Base-by-base conservation (phyloP, 306 rosid genomes). In the Sicyos edulis region DNA sequence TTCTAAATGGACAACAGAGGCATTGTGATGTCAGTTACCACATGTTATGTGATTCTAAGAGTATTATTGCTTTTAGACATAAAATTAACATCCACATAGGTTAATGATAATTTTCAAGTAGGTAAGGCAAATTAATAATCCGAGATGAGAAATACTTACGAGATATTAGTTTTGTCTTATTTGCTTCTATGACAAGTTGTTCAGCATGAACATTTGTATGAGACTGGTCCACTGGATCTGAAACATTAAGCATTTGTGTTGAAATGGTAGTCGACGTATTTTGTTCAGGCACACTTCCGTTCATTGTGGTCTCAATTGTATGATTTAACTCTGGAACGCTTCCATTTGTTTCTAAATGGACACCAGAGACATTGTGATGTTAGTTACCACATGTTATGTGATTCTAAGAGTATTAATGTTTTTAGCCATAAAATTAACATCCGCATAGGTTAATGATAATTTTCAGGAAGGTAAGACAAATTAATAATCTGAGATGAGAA, bases 191-290 rank as follows among this genome's bases (percentile, higher is more conserved):
- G 72, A 86, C 78, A 79, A 95, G 81, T 72, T 75, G 88, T 8
- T 89, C 91, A 77, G 91, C 99, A 3, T 79, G 76, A 76, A 95
- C 96, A 85, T 95, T 95, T 21, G 99, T 95, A 81, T 87, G 96
- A 49, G 91, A 83, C 50, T 95, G 96, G 71, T 95, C 99, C 80
- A 86, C 91, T 2, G 91, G 92, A 77, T 56, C 73, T 15, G 86
- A 71, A 29, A 42, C 62, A 19, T 80, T 80, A 19, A 16, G 50
- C 44, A 37, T 19, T 50, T 60, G 70, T 0, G 70, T 45, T 74
- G 75, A 71, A 34, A 20, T 70, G 68, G 81, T 59, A 63, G 61
- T 69, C 3, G 84, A 77, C 66, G 7, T 75, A 68, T 72, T 80
- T 37, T 52, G 59, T 20, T 71, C 65, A 58, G 74, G 72, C 14